Evolutionary conservation across 306 rosid species (phyloP), one percentile per base, ranked within the genome.

Genomic region (Arachis stenosperma): DNA sequence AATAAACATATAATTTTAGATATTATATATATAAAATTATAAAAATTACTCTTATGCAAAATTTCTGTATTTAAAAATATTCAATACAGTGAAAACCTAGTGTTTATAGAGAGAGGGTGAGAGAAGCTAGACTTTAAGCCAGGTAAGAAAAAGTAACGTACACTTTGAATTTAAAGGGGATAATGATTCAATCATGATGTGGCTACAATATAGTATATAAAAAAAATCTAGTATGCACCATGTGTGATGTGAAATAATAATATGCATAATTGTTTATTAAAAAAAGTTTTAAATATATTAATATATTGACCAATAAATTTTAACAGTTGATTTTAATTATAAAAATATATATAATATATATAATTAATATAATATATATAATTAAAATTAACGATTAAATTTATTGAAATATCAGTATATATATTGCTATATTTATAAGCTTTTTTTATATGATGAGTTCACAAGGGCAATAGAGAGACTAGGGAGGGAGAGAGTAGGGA

Each of bases 111-210:
- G 53, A 55, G 68, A 66, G 37, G 4, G 4, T 2, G 61, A 66
- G 75, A 68, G 54, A 58, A 42, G 62, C 37, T 17, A 33, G 39
- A 33, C 30, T 53, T 52, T 50, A 51, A 68, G 79, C 78, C 74
- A 79, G 82, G 13, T 17, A 78, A 75, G 68, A 64, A 80, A 82
- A 80, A 76, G 85, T 74, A 82, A 77, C 42, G 65, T 62, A 57
- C 77, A 41, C 81, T 83, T 86, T 83, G 89, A 83, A 90, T 88
- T 88, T 88, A 81, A 89, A 86, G 82, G 78, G 78, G 67, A 83
- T 30, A 81, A 85, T 90, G 88, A 90, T 90, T 83, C 77, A 70
- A 68, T 71, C 79, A 83, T 88, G 75, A 88, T 85, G 73, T 71
- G 80, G 55, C 71, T 59, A 29, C 36, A 40, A 65, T 64, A 22